These are phyloP conservation scores for Pisolithus microcarpus DNA, from an alignment of 768 basidiomycete genomes.

Conservation along the genomic window DNA sequence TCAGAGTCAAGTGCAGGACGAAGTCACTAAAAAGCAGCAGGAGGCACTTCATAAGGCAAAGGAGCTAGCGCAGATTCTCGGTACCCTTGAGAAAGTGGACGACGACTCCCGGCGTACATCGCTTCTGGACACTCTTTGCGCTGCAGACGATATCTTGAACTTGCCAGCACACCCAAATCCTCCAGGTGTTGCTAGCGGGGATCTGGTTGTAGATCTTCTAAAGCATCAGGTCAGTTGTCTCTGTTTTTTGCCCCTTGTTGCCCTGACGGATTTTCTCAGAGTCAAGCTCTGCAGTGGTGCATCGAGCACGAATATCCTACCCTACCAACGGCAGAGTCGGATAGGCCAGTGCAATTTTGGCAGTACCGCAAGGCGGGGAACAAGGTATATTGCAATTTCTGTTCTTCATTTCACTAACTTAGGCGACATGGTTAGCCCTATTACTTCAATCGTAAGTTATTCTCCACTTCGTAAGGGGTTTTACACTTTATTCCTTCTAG, in stretches of 20 bases:
- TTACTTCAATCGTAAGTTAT: conserved; percentile 55
- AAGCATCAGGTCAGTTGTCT: conserved; percentile 63
- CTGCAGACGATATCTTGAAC: conserved; percentile 61
- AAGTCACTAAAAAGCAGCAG: conserved; percentile 22
- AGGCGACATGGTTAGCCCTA: conserved; percentile 34
- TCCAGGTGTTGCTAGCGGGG: conserved; percentile 59
- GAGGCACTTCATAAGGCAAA: conserved; percentile 52
- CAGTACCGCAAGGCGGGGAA: conserved; percentile 49
- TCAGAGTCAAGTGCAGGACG: conserved; percentile 31
- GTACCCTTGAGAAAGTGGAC: conserved; percentile 65
- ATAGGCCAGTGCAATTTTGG: conserved; percentile 88
- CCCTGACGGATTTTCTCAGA: conserved; percentile 33
- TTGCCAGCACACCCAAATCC: conserved; percentile 67
- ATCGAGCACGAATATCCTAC: conserved; percentile 71
- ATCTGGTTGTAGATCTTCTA: conserved; percentile 65
- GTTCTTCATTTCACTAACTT: background rate
- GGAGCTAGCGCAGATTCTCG: conserved; percentile 61
- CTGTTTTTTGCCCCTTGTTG: background rate
- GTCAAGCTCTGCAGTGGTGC: conserved; percentile 83
- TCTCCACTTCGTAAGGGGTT: background rate
- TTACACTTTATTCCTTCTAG: conserved; percentile 25
- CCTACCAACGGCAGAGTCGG: conserved; percentile 57
- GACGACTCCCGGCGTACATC: conserved; percentile 68
- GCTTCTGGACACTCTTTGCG: conserved; percentile 62
- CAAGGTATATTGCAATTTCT: conserved; percentile 38